Evolutionary conservation across 805 yeast species (phyloP), one percentile per base, ranked within the genome.

Genomic region (Zygotorulaspora florentina): DNA sequence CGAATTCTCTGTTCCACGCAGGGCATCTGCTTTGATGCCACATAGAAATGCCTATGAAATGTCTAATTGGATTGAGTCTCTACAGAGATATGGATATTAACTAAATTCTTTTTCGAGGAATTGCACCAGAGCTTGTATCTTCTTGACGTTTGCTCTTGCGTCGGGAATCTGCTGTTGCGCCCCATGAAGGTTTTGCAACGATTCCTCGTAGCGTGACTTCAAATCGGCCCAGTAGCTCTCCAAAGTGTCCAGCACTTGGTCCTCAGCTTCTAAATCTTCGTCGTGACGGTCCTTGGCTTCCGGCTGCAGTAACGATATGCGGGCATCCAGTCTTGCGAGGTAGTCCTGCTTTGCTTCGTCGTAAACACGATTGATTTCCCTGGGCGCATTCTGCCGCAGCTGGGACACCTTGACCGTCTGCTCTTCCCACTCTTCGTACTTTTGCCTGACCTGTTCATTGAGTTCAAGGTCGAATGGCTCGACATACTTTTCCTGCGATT

Each of bases 391-490:
- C 40, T 78, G 70, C 40, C 93, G 67, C 43, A 82, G 62, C 17
- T 70, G 68, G 0, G 87, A 75, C 13, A 83, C 75, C 45, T 70
- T 73, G 1, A 79, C 73, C 0, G 87, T 79, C 49, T 76, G 77
- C 39, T 72, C 74, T 52, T 87, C 95, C 47, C 85, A 81, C 31
- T 74, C 71, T 40, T 73, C 72, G 50, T 85, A 77, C 40, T 77
- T 54, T 40, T 73, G 69, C 39, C 91, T 69, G 25, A 86, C 73
- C 45, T 71, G 61, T 46, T 77, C 81, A 61, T 84, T 83, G 47
- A 85, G 63, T 15, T 74, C 80, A 33, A 75, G 65, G 57, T 87
- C 91, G 62, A 83, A 85, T 0, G 90, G 88, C 59, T 83, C 93
- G 8, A 80, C 73, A 46, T 74, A 57, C 35, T 47, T 50, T 31